Evolutionary conservation across 768 basidiomycete genomes (phyloP).

Genomic region (Ramaria rubella): DNA sequence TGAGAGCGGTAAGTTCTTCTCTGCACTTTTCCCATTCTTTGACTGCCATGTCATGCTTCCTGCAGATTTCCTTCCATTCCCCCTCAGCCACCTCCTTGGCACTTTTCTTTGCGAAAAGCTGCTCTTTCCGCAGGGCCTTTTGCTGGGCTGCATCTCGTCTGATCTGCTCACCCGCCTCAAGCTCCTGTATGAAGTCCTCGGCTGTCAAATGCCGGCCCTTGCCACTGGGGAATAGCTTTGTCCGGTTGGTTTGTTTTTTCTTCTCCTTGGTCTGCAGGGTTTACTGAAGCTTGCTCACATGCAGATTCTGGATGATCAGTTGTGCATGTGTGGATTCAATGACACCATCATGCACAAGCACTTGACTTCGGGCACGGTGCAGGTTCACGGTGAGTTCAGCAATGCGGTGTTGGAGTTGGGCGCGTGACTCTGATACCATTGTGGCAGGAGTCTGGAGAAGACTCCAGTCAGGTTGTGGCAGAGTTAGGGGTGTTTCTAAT

Average conservation of each 20-base stretch:
- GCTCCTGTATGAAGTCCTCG: conserved; percentile 7
- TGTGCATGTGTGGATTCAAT: conserved; percentile 16
- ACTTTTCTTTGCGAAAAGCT: neutral
- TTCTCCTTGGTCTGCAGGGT: conserved; percentile 17
- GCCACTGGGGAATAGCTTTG: conserved; percentile 14
- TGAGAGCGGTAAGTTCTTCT: neutral
- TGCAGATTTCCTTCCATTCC: conserved; percentile 11
- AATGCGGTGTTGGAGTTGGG: neutral
- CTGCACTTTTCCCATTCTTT: conserved; percentile 1
- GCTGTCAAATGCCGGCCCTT: conserved; percentile 14
- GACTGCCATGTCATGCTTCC: conserved; percentile 2
- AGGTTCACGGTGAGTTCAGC: conserved; percentile 11
- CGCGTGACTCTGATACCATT: neutral
- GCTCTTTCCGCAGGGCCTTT: conserved; percentile 9
- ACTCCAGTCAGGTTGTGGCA: neutral
- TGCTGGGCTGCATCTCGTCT: neutral
- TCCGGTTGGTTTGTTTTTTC: conserved; percentile 12
- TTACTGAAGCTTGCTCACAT: conserved; percentile 14
- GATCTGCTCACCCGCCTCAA: neutral
- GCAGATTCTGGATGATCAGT: conserved; percentile 18
- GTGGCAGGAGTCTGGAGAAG: neutral
- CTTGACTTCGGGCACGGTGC: conserved; percentile 9
- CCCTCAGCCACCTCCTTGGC: conserved; percentile 9
- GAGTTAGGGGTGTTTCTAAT: conserved; percentile 2
- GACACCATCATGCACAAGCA: conserved; percentile 12